phyloP scores from a whole-genome alignment of 768 basidiomycete species.

The Boletus subparvulus region DNA sequence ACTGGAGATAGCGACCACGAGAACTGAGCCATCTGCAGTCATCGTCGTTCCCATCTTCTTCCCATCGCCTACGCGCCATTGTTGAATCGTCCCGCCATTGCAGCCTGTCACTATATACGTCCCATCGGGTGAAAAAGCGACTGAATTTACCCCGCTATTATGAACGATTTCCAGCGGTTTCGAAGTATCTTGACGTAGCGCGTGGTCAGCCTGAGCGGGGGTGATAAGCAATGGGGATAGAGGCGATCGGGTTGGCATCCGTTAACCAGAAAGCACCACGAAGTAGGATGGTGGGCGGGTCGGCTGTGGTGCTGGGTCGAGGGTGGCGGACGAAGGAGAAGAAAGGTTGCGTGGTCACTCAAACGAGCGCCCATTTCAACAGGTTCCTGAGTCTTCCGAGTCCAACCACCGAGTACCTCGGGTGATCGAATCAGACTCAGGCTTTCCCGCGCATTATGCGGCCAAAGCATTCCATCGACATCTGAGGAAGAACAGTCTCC shows the following conservation, averaged over 20 bases:
- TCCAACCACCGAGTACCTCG: too few species aligned
- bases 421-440: too few species aligned
- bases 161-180: constrained; percentile 9
- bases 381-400: background rate
- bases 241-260: background rate
- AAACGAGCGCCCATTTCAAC: background rate
- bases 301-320: background rate
- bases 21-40: constrained; percentile 2
- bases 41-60: constrained; percentile 9
- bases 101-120: constrained; percentile 11
- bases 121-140: constrained; percentile 17
- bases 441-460: background rate
- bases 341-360: background rate
- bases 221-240: too few species aligned
- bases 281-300: background rate
- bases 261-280: background rate
- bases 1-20: constrained; percentile 12
- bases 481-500: background rate
- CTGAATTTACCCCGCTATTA: constrained; percentile 5
- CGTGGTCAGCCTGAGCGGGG: background rate
- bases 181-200: background rate
- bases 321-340: background rate
- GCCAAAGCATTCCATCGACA: background rate
- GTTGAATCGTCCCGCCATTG: constrained; percentile 11
- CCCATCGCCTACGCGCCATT: constrained; percentile 12